Conservation (phyloP, 495 filamentous ascomycete species). For the Darksidea phi region DNA sequence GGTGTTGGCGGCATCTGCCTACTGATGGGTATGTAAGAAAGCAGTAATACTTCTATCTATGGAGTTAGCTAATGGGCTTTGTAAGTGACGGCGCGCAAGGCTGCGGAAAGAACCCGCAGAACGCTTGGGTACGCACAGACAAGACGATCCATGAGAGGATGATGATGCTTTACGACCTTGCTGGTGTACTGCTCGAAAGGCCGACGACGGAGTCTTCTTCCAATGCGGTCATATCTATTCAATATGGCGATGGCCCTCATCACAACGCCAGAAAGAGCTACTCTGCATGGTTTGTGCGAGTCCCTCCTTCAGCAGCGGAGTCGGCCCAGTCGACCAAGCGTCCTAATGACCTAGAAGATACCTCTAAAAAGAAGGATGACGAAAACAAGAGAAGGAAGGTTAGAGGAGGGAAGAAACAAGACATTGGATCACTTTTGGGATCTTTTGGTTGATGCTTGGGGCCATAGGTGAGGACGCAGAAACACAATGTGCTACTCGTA, state of each 20-base stretch:
- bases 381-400: slow-evolving; percentile 13
- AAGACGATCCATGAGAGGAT: slow-evolving; percentile 4
- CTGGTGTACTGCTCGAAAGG: background rate
- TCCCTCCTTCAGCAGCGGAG: background rate
- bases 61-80: too few relatives aligned
- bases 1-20: too few relatives aligned
- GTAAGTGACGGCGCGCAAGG: too few relatives aligned
- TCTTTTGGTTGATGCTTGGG: background rate
- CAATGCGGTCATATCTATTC: background rate
- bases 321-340: background rate
- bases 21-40: too few relatives aligned
- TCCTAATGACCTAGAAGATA: background rate
- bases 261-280: background rate
- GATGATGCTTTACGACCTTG: slow-evolving; percentile 4
- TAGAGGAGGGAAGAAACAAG: slow-evolving; percentile 6
- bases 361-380: background rate
- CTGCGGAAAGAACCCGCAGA: background rate
- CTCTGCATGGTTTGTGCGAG: background rate
- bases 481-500: too few relatives aligned
- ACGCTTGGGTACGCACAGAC: background rate
- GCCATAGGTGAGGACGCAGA: too few relatives aligned
- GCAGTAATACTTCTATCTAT: too few relatives aligned
- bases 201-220: background rate
- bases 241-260: background rate
- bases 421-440: slow-evolving; percentile 18